These are phyloP conservation scores for Verticillium klebahnii DNA, from an alignment of 2,329 filamentous ascomycete species.

Conservation along the genomic window DNA sequence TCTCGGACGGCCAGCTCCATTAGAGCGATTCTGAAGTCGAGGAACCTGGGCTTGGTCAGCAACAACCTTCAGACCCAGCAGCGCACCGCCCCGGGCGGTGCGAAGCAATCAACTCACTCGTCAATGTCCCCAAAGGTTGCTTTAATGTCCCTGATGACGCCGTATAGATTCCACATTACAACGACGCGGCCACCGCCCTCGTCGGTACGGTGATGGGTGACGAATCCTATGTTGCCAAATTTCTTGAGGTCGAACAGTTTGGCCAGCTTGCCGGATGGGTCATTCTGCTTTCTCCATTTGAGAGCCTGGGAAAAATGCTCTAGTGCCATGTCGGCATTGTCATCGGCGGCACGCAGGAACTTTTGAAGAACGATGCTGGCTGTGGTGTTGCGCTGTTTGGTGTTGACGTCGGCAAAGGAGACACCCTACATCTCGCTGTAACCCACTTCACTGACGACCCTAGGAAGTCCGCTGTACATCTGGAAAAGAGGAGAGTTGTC, in stretches of 20 bases:
- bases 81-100: background rate
- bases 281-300: slow-evolving; percentile 73
- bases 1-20: slow-evolving; percentile 83
- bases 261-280: slow-evolving; percentile 60
- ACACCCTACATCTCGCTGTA: slow-evolving; percentile 88
- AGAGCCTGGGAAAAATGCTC: slow-evolving; percentile 76
- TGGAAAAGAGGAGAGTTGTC: slow-evolving; percentile 36
- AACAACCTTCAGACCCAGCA: background rate
- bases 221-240: slow-evolving; percentile 75
- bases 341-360: slow-evolving; percentile 85
- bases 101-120: slow-evolving; percentile 52
- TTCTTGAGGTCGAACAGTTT: slow-evolving; percentile 62
- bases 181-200: slow-evolving; percentile 54
- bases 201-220: slow-evolving; percentile 63
- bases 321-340: slow-evolving; percentile 67
- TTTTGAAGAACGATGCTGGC: slow-evolving; percentile 86
- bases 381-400: slow-evolving; percentile 41
- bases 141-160: slow-evolving; percentile 75
- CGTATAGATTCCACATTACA: slow-evolving; percentile 92
- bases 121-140: slow-evolving; percentile 79
- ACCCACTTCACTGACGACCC: slow-evolving; percentile 50
- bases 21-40: slow-evolving; percentile 43
- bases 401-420: slow-evolving; percentile 51
- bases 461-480: slow-evolving; percentile 33
- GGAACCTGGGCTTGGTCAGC: background rate